Conservation (phyloP, 129 eudicot species). For the Pittosporum tobira region DNA sequence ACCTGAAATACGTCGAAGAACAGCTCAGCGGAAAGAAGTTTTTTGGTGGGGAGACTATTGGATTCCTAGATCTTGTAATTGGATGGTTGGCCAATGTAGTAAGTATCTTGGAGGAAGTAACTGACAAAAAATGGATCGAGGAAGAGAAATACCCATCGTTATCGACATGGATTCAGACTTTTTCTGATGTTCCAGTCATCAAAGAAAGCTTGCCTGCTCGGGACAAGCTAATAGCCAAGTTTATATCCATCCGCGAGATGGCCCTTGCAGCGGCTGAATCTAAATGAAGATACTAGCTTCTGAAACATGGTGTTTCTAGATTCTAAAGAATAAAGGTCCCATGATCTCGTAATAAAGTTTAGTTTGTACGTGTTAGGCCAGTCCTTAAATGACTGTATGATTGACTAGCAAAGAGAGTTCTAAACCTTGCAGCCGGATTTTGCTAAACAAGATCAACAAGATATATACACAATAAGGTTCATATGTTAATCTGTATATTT, state of each 20-base stretch:
- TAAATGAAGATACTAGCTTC: no score
- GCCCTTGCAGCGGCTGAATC: slow-evolving; percentile 12
- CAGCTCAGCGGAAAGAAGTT: slow-evolving; percentile 34
- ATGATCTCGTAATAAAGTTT: no score
- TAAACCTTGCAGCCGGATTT: no score
- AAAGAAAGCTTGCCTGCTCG: slow-evolving; percentile 38
- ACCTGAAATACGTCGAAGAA: slow-evolving; percentile 29
- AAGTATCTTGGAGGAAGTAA: slow-evolving; percentile 18
- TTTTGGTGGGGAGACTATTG: slow-evolving; percentile 40
- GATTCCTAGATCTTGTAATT: slow-evolving; percentile 29
- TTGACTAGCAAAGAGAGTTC: no score
- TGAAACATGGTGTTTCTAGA: no score
- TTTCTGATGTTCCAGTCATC: slow-evolving; percentile 24
- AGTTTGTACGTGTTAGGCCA: no score
- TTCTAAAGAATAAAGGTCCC: no score
- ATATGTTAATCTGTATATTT: no score
- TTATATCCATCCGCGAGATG: slow-evolving; percentile 15
- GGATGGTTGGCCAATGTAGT: slow-evolving; percentile 24
- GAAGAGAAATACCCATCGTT: slow-evolving; percentile 24
- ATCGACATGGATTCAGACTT: slow-evolving; percentile 26
- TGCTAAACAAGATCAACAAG: no score
- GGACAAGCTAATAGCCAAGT: slow-evolving; percentile 26
- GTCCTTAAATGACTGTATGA: no score
- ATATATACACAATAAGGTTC: no score
- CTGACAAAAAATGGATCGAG: slow-evolving; percentile 19